Percentiles rank a stretch among this genome's conserved stretches.
Conservation (phyloP, 2,329 filamentous ascomycete species). For the Trichoderma hamatum region DNA sequence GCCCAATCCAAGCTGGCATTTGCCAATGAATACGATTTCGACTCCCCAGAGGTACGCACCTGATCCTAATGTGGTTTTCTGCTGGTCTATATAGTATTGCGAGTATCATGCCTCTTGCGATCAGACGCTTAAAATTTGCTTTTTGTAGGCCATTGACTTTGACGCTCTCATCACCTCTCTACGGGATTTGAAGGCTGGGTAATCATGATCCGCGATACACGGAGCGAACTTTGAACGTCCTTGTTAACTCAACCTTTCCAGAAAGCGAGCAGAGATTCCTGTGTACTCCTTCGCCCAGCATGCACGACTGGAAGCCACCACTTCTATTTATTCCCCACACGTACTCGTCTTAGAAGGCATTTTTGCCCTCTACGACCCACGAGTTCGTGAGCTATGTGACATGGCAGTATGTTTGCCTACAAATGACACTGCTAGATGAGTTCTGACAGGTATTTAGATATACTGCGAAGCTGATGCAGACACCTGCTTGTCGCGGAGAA, state of each 20-base stretch:
- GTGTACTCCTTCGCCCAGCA: conserved; percentile 96
- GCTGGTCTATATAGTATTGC: neutral
- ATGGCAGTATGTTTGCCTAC: conserved; percentile 66
- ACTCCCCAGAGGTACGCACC: conserved; percentile 70
- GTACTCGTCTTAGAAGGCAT: conserved; percentile 96
- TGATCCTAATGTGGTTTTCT: conserved; percentile 1
- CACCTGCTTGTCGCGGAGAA: conserved; percentile 84
- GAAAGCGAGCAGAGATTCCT: conserved; percentile 86
- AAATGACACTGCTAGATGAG: neutral
- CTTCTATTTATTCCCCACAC: conserved; percentile 92
- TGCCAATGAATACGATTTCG: conserved; percentile 92
- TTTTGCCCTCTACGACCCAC: conserved; percentile 85
- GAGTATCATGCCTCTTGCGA: neutral
- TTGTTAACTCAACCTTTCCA: conserved; percentile 40
- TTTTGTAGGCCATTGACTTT: conserved; percentile 78
- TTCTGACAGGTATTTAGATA: conserved; percentile 58
- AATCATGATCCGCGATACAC: conserved; percentile 37
- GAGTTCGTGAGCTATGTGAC: conserved; percentile 84
- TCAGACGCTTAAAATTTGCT: neutral
- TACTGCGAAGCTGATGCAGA: conserved; percentile 97
- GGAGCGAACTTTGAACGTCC: conserved; percentile 18
- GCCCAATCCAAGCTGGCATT: conserved; percentile 83
- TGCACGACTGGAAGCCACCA: conserved; percentile 75
- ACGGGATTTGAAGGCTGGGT: conserved; percentile 89
- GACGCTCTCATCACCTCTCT: conserved; percentile 81